Evolutionary conservation across 2,329 filamentous ascomycete genomes (phyloP).

Genomic region (Pseudogymnoascus sp.): DNA sequence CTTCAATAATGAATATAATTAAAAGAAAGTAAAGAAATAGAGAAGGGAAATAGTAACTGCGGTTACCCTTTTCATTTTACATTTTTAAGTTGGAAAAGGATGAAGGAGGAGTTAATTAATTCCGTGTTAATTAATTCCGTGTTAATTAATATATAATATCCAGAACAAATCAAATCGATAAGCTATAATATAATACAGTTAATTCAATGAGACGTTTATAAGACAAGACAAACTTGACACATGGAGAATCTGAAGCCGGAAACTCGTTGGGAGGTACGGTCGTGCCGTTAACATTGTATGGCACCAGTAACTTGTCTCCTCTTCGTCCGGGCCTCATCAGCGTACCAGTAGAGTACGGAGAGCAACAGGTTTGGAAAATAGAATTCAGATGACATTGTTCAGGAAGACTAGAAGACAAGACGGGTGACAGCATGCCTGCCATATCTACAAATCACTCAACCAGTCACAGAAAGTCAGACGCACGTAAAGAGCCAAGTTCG

Average conservation of each 20-base stretch:
- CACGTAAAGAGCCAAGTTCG: background rate
- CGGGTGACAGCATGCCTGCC: background rate
- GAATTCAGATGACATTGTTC: background rate
- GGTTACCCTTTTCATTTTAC: background rate
- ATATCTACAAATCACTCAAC: background rate
- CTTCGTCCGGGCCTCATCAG: background rate
- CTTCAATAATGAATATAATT: background rate
- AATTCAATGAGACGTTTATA: background rate
- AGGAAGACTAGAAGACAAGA: background rate
- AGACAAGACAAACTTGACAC: background rate
- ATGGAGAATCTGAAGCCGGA: background rate
- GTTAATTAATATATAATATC: too few species aligned
- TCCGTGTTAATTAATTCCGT: background rate
- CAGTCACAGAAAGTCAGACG: background rate
- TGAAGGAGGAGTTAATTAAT: background rate
- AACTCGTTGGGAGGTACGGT: background rate
- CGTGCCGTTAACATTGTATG: background rate
- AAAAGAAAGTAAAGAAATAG: background rate
- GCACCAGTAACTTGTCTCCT: background rate
- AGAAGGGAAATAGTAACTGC: background rate
- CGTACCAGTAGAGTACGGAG: background rate
- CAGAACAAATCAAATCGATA: background rate
- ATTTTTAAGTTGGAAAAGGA: background rate
- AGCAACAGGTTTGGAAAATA: background rate
- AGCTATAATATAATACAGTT: background rate